Evolutionary conservation across 2,329 filamentous ascomycete genomes (phyloP).

Genomic region (Penicillium crustosum): DNA sequence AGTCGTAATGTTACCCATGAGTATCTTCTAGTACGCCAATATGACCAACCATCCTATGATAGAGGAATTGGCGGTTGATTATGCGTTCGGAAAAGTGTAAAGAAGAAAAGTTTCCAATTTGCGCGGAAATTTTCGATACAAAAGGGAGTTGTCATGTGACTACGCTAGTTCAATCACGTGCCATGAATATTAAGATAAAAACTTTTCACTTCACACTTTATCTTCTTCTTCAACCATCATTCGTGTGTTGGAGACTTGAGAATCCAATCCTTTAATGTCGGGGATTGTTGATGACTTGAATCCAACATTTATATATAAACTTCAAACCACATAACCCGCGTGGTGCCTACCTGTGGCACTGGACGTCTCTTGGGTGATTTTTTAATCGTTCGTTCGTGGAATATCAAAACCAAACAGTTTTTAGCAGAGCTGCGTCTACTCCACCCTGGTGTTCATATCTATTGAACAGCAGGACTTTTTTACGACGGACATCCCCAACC

Average conservation of each 20-base stretch:
- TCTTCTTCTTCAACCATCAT: background rate
- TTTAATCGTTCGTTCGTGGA: constrained; percentile 46
- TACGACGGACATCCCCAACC: constrained; percentile 44
- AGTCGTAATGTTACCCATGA: constrained; percentile 33
- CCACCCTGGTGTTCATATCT: constrained; percentile 47
- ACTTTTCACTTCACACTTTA: constrained; percentile 4
- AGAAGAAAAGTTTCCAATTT: constrained; percentile 25
- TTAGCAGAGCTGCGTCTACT: constrained; percentile 53
- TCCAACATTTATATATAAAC: background rate
- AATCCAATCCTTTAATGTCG: constrained; percentile 10
- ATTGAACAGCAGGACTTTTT: constrained; percentile 48
- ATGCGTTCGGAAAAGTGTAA: constrained; percentile 50
- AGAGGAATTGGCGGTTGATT: constrained; percentile 50
- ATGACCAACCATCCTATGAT: constrained; percentile 50
- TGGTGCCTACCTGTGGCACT: constrained; percentile 26
- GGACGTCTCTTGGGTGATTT: constrained; percentile 43
- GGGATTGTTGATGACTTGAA: constrained; percentile 5
- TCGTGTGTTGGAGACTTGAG: background rate
- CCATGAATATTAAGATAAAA: background rate
- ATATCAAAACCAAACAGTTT: constrained; percentile 51
- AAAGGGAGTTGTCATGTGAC: constrained; percentile 14
- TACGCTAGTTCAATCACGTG: constrained; percentile 14
- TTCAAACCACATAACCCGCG: constrained; percentile 28
- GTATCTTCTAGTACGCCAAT: constrained; percentile 49
- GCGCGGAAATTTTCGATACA: constrained; percentile 18